Evolutionary conservation across 192 early-diverging fungal species (phyloP), one percentile per base, ranked within the genome.

Genomic region (Helicostylum pulchrum): DNA sequence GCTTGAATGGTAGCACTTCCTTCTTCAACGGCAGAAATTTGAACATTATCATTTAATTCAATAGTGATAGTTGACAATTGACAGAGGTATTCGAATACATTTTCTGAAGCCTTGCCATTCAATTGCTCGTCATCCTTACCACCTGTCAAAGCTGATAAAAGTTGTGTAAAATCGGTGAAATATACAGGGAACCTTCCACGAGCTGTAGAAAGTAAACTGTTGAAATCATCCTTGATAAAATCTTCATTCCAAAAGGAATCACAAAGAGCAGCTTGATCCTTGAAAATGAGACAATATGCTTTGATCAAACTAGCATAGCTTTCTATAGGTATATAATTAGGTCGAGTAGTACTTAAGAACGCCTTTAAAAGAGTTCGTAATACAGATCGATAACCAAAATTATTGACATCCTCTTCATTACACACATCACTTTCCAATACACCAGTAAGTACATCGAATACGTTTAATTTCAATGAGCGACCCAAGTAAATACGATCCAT

Each of bases 201-300:
- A 12, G 65, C 65, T 2, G 65, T 62, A 5, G 53, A 44, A 8
- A 73, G 31, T 12, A 73, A 23, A 39, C 60, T 63, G 3, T 20
- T 46, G 0, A 34, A 2, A 6, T 73, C 65, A 10, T 58, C 12
- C 4, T 48, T 23, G 8, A n/a, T 34, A 31, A 59, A 63, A 19
- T 67, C 53, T 14, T 63, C 30, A 7, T 51, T 48, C 71, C 71
- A 73, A 53, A 73, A 73, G 11, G n/a, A 42, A 23, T 19, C 17
- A 21, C 65, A 73, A 7, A 73, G 43, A 10, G 44, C 53, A 14
- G 15, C 14, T 48, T 73, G 52, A 30, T 64, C 20, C 15, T 62
- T 44, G 43, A 50, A 67, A 3, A 73, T 19, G 17, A 53, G 26
- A 34, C 47, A 39, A 7, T 42, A 49, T 7, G 47, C 50, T 23